Base-by-base conservation (phyloP, 1,284 basidiomycete species). In the Gymnopus androsaceus region DNA sequence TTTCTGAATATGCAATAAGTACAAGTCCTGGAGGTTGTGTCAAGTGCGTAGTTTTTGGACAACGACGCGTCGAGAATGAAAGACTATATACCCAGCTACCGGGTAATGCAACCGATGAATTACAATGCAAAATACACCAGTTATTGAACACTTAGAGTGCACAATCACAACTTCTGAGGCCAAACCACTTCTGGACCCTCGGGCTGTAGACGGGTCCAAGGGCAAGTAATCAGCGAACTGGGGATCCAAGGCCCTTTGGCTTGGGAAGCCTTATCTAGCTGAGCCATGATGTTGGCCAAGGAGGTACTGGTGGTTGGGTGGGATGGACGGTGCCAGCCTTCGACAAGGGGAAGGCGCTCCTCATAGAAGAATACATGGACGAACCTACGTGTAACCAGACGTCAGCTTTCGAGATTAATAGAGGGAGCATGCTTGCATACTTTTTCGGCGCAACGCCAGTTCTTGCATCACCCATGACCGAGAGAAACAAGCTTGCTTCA, bases 291-390 rank as follows among this genome's bases (percentile, higher is more conserved):
- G n/a, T n/a, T n/a, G n/a, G n/a, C n/a, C 31, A 19, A 52, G 34
- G 19, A 8, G 31, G 25, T 52, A 25, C 3, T 44, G 28, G 19
- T 28, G 21, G 17, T 42, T 52, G 23, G 38, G 37, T 9, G 47
- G 30, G 14, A 54, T 40, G 7, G 62, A 2, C 47, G 46, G 14
- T 52, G 25, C 59, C 59, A 60, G 4, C 59, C 59, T 45, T 60
- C 59, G 3, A 34, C 54, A 30, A 58, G 34, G 1, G 59, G 59
- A 31, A 60, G 47, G 14, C 59, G 56, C 31, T 60, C 59, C 44
- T 60, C 54, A 9, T 45, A 33, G 56, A 60, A 60, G 34, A 60
- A 49, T 17, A 58, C 45, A 17, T 58, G 44, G 15, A 60, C 56
- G 25, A 60, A 55, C 5, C 57, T 59, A 37, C 5, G 30, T 19